Conservation (phyloP, 2,329 filamentous ascomycete genomes). For the Xylaria sp. region DNA sequence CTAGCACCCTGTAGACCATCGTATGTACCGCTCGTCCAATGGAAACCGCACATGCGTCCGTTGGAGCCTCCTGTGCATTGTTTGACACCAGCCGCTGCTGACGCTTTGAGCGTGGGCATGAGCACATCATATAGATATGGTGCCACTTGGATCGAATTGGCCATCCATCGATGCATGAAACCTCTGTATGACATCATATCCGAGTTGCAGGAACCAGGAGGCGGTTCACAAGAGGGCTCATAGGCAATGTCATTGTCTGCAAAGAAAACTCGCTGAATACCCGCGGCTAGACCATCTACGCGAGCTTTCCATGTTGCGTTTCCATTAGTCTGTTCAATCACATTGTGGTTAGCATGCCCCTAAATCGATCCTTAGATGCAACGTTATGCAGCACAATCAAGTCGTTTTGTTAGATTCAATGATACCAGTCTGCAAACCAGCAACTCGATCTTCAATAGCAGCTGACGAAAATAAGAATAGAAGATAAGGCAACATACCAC, state of each 20-base stretch:
- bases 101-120: conserved; percentile 66
- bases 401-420: neutral
- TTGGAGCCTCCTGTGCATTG: conserved; percentile 70
- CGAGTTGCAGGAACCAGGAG: conserved; percentile 66
- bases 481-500: conserved; percentile 54
- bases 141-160: conserved; percentile 69
- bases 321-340: conserved; percentile 60
- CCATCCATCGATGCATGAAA: conserved; percentile 74
- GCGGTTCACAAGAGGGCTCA: conserved; percentile 74
- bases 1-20: conserved; percentile 63
- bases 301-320: conserved; percentile 65
- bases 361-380: neutral
- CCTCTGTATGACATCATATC: conserved; percentile 82
- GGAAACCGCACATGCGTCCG: conserved; percentile 71
- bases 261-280: conserved; percentile 64
- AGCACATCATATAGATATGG: conserved; percentile 68
- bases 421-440: neutral
- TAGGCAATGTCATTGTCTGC: conserved; percentile 66
- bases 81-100: conserved; percentile 68
- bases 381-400: neutral
- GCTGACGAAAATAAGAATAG: neutral
- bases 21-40: conserved; percentile 61
- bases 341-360: conserved; percentile 35
- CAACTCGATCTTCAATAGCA: neutral
- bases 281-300: conserved; percentile 65